Conservation (phyloP, 192 early-diverging fungal genomes). For the Coemansia sp. region DNA sequence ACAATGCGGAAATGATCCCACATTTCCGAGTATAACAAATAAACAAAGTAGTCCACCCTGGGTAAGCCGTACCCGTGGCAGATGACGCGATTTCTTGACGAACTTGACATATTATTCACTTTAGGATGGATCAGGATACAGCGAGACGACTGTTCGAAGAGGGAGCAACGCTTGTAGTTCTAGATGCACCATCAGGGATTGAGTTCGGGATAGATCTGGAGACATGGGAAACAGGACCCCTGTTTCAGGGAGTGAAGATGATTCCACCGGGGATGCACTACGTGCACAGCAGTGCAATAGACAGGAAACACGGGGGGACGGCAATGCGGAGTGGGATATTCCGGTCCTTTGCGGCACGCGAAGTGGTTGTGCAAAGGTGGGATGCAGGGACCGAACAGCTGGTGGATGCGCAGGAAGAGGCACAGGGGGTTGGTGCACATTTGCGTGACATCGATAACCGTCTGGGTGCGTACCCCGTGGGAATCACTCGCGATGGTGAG, state of each 20-base stretch:
- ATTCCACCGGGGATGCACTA: constrained; percentile 95
- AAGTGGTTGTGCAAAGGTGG: constrained; percentile 85
- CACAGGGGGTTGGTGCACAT: constrained; percentile 64
- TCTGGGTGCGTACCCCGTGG: constrained; percentile 80
- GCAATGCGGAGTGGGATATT: constrained; percentile 78
- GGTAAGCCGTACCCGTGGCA: no score
- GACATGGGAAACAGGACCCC: constrained; percentile 85
- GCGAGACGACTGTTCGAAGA: constrained; percentile 72
- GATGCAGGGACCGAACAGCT: constrained; percentile 71
- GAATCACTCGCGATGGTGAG: not conserved
- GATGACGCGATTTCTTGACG: not conserved
- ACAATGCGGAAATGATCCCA: not conserved
- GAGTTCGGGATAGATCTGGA: constrained; percentile 93
- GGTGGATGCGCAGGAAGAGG: constrained; percentile 45
- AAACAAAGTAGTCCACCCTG: no score
- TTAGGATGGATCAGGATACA: constrained; percentile 84
- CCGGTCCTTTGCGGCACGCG: constrained; percentile 61
- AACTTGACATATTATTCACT: no score
- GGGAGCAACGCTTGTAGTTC: constrained; percentile 77
- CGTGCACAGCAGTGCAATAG: constrained; percentile 72
- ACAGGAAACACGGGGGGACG: constrained; percentile 24
- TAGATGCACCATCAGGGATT: constrained; percentile 74
- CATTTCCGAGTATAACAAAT: no score
- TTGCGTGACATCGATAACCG: constrained; percentile 77
- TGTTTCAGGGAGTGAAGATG: constrained; percentile 89